Percentiles rank a stretch among this genome's conserved stretches.
Evolutionary conservation across 306 rosid species (phyloP).

Genomic region (Datisca glomerata): DNA sequence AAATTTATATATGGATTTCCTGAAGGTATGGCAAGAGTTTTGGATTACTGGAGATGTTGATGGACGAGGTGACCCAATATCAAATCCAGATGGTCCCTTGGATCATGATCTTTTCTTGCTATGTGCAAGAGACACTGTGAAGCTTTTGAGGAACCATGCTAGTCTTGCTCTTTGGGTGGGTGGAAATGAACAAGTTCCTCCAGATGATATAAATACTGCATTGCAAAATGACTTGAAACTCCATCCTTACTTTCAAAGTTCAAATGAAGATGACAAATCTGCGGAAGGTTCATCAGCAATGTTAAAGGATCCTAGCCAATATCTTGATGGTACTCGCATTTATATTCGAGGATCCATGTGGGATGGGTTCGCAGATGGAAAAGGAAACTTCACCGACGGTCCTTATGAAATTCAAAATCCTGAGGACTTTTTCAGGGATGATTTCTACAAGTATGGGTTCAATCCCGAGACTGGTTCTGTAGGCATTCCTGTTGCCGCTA

Average conservation of each 20-base stretch:
- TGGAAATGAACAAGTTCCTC: slow-evolving; percentile 95
- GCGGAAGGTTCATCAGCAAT: slow-evolving; percentile 13
- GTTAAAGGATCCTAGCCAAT: slow-evolving; percentile 58
- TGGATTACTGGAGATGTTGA: slow-evolving; percentile 97
- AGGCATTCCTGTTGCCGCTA: slow-evolving; percentile 87
- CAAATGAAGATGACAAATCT: slow-evolving; percentile 20
- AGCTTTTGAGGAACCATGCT: slow-evolving; percentile 86
- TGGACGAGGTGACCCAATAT: slow-evolving; percentile 75
- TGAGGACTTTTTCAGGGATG: slow-evolving; percentile 59
- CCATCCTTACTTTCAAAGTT: slow-evolving; percentile 48
- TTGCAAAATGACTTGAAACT: slow-evolving; percentile 60
- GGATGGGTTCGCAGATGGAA: slow-evolving; percentile 94
- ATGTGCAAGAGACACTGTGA: slow-evolving; percentile 90
- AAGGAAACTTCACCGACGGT: slow-evolving; percentile 75
- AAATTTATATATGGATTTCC: slow-evolving; percentile 15
- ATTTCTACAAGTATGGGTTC: slow-evolving; percentile 58
- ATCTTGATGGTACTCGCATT: slow-evolving; percentile 82
- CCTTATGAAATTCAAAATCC: slow-evolving; percentile 93
- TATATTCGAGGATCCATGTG: slow-evolving; percentile 84
- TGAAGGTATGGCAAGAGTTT: slow-evolving; percentile 96
- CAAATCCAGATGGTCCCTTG: slow-evolving; percentile 78
- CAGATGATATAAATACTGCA: slow-evolving; percentile 60
- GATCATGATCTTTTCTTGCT: slow-evolving; percentile 92
- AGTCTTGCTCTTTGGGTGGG: slow-evolving; percentile 99
- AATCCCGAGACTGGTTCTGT: slow-evolving; percentile 96